These are phyloP conservation scores for Fusarium sp. DNA, from an alignment of 2,329 filamentous ascomycete species.

Conservation along the genomic window DNA sequence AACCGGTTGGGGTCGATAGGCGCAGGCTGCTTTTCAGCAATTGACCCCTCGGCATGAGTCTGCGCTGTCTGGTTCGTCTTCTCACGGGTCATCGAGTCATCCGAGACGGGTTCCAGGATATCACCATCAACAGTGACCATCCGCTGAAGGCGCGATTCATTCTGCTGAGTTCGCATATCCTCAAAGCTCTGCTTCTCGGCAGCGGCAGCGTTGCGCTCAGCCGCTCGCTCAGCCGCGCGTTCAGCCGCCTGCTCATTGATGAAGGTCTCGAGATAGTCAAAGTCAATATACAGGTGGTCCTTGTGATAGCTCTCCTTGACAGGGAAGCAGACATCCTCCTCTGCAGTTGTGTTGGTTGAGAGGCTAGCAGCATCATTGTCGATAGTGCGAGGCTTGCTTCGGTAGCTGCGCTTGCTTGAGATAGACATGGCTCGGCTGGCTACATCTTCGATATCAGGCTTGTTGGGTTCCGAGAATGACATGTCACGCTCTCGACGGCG, in stretches of 20 bases:
- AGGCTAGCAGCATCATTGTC: slow-evolving; percentile 71
- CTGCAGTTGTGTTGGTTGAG: slow-evolving; percentile 75
- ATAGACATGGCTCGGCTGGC: slow-evolving; percentile 78
- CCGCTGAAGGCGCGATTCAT: slow-evolving; percentile 46
- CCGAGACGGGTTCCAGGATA: slow-evolving; percentile 63
- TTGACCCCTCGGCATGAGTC: slow-evolving; percentile 32
- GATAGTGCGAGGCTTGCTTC: slow-evolving; percentile 68
- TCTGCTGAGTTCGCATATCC: slow-evolving; percentile 47
- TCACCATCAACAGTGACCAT: slow-evolving; percentile 66
- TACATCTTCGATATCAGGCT: slow-evolving; percentile 55
- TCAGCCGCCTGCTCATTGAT: slow-evolving; percentile 67
- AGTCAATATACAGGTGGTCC: slow-evolving; percentile 87
- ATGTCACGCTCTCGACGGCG: slow-evolving; percentile 82
- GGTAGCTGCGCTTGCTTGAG: slow-evolving; percentile 69
- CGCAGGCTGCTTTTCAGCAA: slow-evolving; percentile 51
- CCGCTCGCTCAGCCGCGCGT: slow-evolving; percentile 55
- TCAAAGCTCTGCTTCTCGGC: slow-evolving; percentile 44
- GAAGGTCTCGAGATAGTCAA: slow-evolving; percentile 93
- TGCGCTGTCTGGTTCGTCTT: slow-evolving; percentile 54
- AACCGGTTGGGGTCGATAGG: slow-evolving; percentile 79
- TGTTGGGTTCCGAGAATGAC: slow-evolving; percentile 62
- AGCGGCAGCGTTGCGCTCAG: slow-evolving; percentile 61
- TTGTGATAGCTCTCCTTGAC: slow-evolving; percentile 72
- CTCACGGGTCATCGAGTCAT: slow-evolving; percentile 57
- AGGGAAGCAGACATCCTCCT: slow-evolving; percentile 91